These are phyloP conservation scores for Papiliotrema flavescens DNA, from an alignment of 1,284 basidiomycete genomes.

Conservation along the genomic window DNA sequence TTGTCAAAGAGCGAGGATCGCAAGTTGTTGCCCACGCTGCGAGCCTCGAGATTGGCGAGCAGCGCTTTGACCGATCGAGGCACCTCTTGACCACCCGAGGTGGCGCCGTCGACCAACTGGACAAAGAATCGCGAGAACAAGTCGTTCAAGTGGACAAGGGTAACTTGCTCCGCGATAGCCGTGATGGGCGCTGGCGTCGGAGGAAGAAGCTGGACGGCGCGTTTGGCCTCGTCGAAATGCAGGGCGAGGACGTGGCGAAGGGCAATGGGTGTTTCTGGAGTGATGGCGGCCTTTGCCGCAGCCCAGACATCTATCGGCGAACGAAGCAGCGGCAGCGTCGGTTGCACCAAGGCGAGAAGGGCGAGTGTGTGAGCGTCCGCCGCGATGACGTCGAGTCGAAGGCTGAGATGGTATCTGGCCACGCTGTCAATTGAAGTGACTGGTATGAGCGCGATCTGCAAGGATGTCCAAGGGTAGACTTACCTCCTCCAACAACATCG, in stretches of 20 bases:
- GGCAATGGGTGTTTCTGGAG: constrained; percentile 20
- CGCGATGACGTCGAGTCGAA: constrained; percentile 28
- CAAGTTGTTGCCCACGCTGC: constrained; percentile 23
- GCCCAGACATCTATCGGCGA: constrained; percentile 31
- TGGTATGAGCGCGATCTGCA: constrained; percentile 5
- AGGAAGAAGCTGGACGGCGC: constrained; percentile 27
- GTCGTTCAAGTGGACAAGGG: constrained; percentile 44
- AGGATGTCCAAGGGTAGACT: constrained; percentile 15
- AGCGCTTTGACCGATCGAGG: constrained; percentile 24
- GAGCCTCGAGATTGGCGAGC: constrained; percentile 25
- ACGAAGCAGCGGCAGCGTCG: constrained; percentile 15
- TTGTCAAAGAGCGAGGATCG: constrained; percentile 33
- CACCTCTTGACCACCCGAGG: constrained; percentile 7
- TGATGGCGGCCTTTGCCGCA: constrained; percentile 26
- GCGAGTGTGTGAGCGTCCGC: constrained; percentile 35
- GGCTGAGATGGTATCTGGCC: constrained; percentile 25
- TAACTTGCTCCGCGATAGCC: constrained; percentile 45
- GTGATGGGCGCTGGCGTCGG: constrained; percentile 37
- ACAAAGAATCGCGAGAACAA: constrained; percentile 45
- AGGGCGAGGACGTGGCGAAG: constrained; percentile 38
- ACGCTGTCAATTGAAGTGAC: constrained; percentile 8
- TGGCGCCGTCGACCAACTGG: constrained; percentile 37
- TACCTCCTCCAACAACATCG: constrained; percentile 28
- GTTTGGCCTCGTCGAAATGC: constrained; percentile 33
- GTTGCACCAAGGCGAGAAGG: constrained; percentile 36